Evolutionary conservation across 345 rosid species (phyloP).

Genomic region (Populus nigra): DNA sequence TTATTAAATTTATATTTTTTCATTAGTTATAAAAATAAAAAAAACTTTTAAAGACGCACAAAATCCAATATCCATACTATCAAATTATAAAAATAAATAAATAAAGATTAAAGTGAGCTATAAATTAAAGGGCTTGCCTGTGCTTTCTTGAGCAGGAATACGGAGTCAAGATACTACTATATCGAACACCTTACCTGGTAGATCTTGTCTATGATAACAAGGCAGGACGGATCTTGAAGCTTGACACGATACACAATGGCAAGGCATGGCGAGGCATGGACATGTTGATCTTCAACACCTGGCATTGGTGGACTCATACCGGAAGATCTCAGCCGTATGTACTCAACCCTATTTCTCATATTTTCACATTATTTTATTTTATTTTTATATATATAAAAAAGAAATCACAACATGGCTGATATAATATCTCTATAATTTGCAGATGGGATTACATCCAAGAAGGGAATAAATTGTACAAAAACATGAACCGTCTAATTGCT

Average conservation of each 20-base stretch:
- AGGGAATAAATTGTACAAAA: conserved; percentile 53
- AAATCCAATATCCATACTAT: too few species aligned
- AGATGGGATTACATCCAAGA: conserved; percentile 85
- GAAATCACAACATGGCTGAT: too few species aligned
- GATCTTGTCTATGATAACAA: conserved; percentile 44
- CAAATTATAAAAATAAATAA: too few species aligned
- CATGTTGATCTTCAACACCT: conserved; percentile 71
- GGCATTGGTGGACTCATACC: conserved; percentile 97
- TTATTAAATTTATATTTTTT: too few species aligned
- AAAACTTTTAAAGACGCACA: too few species aligned
- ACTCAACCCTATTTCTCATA: not conserved
- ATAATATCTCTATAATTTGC: not conserved
- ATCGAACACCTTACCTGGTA: conserved; percentile 62
- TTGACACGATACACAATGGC: conserved; percentile 66
- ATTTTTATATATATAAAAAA: too few species aligned
- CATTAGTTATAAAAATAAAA: too few species aligned
- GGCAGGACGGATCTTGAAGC: conserved; percentile 58
- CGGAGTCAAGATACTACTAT: conserved; percentile 50
- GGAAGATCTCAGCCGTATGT: conserved; percentile 70
- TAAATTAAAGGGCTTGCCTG: not conserved
- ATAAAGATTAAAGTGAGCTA: too few species aligned
- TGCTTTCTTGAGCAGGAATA: conserved; percentile 46
- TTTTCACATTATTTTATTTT: not conserved
- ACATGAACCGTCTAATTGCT: conserved; percentile 81
- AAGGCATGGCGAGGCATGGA: conserved; percentile 82